Evolutionary conservation across 139 green algal species (phyloP), one percentile per base, ranked within the genome.

Genomic region (Pseudopediastrum boryanum): DNA sequence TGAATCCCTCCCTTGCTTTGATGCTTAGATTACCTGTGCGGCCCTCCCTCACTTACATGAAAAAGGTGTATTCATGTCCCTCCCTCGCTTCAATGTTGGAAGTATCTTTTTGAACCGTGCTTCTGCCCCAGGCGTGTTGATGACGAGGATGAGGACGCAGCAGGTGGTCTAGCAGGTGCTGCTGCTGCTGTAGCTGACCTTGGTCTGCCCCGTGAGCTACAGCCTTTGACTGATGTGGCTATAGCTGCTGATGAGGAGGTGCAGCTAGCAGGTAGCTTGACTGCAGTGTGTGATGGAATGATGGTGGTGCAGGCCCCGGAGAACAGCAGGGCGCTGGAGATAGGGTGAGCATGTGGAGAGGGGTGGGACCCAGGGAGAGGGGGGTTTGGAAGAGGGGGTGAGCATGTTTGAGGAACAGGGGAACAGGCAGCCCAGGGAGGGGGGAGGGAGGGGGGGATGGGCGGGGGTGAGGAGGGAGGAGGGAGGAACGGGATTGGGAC

Each of bases 271-370:
- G 87, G 85, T 63, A 56, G 35, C 31, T 52, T 88, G 29, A 80
- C 80, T 42, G 67, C 56, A 2, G 52, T 87, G 59, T 43, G 88
- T 51, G 87, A 92, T 66, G 87, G 83, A 39, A 86, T 89, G 85
- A 74, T 89, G 67, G 87, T 92, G 64, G 75, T 89, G 54, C 77
- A 86, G 71, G 85, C 83, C 0, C 71, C 79, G 56, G 71, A 29
- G 7, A 87, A 92, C 78, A 64, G 50, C 36, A 62, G 66, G 6
- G 80, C 81, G 2, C 69, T 89, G 36, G 80, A 63, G 13, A 70
- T 82, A 12, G 85, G 85, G 79, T 88, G 74, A 68, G 68, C 54
- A 19, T 23, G 10, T 23, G 33, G 16, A 66, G 56, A 8, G 35
- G 56, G 10, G n/a, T 9, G 56, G 21, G 10, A n/a, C n/a, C n/a